phyloP scores from a whole-genome alignment of 2,329 filamentous ascomycete species.

The Exophiala sideris region DNA sequence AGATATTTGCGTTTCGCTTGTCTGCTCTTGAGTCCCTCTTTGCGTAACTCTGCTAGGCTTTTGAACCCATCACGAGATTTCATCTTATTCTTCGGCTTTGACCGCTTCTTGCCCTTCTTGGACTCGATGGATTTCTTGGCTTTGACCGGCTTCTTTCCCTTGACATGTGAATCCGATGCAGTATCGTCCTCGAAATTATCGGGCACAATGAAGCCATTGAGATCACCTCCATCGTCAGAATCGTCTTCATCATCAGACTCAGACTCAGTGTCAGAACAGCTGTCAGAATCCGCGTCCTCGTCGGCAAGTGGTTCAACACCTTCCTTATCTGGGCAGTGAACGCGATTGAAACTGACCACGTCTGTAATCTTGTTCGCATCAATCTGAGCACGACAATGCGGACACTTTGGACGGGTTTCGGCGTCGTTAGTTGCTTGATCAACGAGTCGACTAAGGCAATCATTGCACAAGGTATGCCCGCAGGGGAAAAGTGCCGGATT shows the following conservation, averaged over 20 bases:
- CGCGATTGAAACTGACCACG: conserved; percentile 68
- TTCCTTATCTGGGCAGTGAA: conserved; percentile 60
- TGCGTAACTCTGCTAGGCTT: conserved; percentile 63
- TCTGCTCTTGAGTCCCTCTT: conserved; percentile 61
- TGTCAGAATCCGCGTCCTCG: conserved; percentile 32
- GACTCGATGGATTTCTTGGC: conserved; percentile 19
- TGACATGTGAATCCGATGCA: conserved; percentile 29
- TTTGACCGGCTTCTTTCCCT: conserved; percentile 10
- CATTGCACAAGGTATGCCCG: conserved; percentile 73
- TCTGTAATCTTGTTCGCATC: conserved; percentile 69
- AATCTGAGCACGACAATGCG: conserved; percentile 68
- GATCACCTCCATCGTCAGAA: conserved; percentile 41
- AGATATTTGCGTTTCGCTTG: conserved; percentile 68
- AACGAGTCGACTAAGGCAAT: conserved; percentile 69
- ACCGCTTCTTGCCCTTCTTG: conserved; percentile 32
- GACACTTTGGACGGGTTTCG: conserved; percentile 63
- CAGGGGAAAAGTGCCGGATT: conserved; percentile 81
- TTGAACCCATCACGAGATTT: conserved; percentile 37
- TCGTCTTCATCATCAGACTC: conserved; percentile 35
- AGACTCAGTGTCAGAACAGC: conserved; percentile 27
- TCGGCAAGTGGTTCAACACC: conserved; percentile 41
- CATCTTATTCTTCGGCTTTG: conserved; percentile 48
- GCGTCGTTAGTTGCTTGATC: conserved; percentile 62
- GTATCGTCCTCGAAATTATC: conserved; percentile 34
- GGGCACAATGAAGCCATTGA: conserved; percentile 56